Evolutionary conservation across 2,329 filamentous ascomycete species (phyloP).

Genomic region (Fusarium stilboides): DNA sequence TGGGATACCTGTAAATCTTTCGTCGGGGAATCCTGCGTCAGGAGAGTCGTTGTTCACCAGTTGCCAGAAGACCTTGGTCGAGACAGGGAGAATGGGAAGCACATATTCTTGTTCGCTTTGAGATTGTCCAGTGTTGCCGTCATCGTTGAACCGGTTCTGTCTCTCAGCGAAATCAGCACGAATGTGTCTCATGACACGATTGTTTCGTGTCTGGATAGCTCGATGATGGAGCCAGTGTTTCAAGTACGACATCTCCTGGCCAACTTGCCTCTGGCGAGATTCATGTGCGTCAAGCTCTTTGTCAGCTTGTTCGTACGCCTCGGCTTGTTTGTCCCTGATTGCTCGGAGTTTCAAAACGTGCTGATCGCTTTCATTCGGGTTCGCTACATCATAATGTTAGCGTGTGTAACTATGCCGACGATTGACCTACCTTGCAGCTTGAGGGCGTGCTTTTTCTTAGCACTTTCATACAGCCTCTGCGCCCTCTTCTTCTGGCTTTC

Average conservation of each 20-base stretch:
- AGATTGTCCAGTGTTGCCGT: neutral
- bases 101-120: neutral
- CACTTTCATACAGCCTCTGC: neutral
- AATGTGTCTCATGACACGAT: neutral
- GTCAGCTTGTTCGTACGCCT: neutral
- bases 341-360: neutral
- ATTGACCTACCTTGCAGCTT: neutral
- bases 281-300: neutral
- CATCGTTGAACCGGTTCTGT: neutral
- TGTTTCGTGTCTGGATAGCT: slow-evolving; percentile 13
- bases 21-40: neutral
- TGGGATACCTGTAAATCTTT: slow-evolving; percentile 17
- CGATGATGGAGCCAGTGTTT: slow-evolving; percentile 4
- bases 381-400: neutral
- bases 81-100: slow-evolving; percentile 24
- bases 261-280: neutral
- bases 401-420: neutral
- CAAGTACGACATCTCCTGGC: neutral
- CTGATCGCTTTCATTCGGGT: neutral
- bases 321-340: neutral
- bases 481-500: neutral
- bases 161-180: neutral
- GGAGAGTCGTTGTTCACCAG: neutral
- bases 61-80: slow-evolving; percentile 24
- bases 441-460: neutral